phyloP scores from a whole-genome alignment of 2,329 filamentous ascomycete species.

The Ophiostoma himal-ulmi region DNA sequence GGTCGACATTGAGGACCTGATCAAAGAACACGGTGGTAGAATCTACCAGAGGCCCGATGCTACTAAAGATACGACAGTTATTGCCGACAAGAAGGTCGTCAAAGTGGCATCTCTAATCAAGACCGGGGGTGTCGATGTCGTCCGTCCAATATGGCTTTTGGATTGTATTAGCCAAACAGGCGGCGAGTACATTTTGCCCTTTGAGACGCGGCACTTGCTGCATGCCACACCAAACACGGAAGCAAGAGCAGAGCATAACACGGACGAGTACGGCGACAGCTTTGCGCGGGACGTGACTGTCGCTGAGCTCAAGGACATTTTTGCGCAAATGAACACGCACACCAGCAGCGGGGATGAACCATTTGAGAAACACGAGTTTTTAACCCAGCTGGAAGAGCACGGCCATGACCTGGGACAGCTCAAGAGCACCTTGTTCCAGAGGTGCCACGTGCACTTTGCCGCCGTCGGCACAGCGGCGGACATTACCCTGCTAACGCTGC shows the following conservation, averaged over 20 bases:
- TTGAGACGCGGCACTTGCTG: slow-evolving; percentile 62
- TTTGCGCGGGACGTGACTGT: slow-evolving; percentile 59
- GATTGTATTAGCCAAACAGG: slow-evolving; percentile 63
- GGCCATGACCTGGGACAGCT: slow-evolving; percentile 49
- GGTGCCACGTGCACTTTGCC: slow-evolving; percentile 40
- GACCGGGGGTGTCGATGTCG: slow-evolving; percentile 59
- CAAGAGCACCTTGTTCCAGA: slow-evolving; percentile 48
- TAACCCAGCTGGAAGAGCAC: slow-evolving; percentile 50
- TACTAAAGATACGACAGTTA: slow-evolving; percentile 56
- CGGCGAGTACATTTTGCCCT: slow-evolving; percentile 58
- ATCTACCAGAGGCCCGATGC: slow-evolving; percentile 68
- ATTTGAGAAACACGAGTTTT: slow-evolving; percentile 44
- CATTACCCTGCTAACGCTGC: slow-evolving; percentile 29
- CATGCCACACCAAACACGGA: slow-evolving; percentile 55
- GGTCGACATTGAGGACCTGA: slow-evolving; percentile 67
- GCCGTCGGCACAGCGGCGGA: slow-evolving; percentile 19
- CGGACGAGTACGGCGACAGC: slow-evolving; percentile 77
- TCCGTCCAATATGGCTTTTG: slow-evolving; percentile 74
- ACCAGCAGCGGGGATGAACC: slow-evolving; percentile 15
- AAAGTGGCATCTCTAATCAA: slow-evolving; percentile 82
- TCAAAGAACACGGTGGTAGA: slow-evolving; percentile 77
- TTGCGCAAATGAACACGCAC: slow-evolving; percentile 33
- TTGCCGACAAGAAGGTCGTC: slow-evolving; percentile 75
- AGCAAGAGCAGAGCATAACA: slow-evolving; percentile 52
- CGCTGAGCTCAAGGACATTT: slow-evolving; percentile 37